phyloP scores from a whole-genome alignment of 345 rosid species.

The Microcos paniculata region DNA sequence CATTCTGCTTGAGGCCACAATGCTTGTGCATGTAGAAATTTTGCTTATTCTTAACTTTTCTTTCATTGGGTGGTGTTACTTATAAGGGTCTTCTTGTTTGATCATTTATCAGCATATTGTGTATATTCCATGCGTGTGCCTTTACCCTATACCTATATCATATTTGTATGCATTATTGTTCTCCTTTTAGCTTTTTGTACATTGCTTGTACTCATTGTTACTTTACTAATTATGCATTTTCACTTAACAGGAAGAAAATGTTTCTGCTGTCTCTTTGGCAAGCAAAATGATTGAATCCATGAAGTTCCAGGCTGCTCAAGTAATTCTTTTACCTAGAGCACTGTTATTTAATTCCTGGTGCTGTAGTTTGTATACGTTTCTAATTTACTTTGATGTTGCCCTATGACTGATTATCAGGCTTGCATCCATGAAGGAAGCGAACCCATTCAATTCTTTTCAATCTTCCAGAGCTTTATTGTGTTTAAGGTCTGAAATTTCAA shows the following conservation, averaged over 20 bases:
- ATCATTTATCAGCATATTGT: background rate
- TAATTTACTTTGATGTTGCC: slow-evolving; percentile 21
- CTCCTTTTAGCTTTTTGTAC: background rate
- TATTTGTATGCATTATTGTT: background rate
- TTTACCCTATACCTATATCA: background rate
- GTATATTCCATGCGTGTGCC: background rate
- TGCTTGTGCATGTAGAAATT: background rate
- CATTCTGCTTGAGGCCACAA: background rate
- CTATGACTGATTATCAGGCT: slow-evolving; percentile 49
- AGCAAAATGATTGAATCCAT: slow-evolving; percentile 86
- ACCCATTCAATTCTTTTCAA: slow-evolving; percentile 82
- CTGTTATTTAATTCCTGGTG: slow-evolving; percentile 4
- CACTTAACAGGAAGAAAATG: slow-evolving; percentile 73
- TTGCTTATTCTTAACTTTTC: background rate
- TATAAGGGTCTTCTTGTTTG: background rate
- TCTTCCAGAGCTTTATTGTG: slow-evolving; percentile 86
- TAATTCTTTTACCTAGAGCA: slow-evolving; percentile 31
- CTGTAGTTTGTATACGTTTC: slow-evolving; percentile 5
- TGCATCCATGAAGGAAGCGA: slow-evolving; percentile 90
- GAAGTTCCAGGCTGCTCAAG: slow-evolving; percentile 85
- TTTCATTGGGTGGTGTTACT: background rate
- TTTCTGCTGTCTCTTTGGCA: slow-evolving; percentile 73
- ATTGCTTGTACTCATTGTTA: background rate
- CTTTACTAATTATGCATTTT: background rate
- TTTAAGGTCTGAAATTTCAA: slow-evolving; percentile 68